A percentile compares a stretch with the other conserved stretches of the same genome.
Evolutionary conservation across 2,329 filamentous ascomycete genomes (phyloP).

Genomic region (Mycosphaerella sp.): DNA sequence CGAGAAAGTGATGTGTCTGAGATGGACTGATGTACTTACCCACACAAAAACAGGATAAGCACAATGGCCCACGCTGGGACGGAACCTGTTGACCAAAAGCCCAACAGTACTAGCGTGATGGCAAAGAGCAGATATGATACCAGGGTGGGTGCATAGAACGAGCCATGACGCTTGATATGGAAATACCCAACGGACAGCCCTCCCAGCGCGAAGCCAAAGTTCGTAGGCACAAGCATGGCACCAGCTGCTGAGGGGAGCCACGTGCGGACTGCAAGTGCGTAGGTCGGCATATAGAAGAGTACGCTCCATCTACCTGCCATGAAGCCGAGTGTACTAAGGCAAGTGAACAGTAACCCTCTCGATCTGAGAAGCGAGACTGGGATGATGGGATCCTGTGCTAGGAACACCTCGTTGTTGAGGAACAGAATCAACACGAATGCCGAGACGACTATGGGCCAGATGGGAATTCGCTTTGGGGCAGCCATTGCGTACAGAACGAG

Average conservation of each 20-base stretch:
- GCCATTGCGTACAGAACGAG: slow-evolving; percentile 66
- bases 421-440: slow-evolving; percentile 52
- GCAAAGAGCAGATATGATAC: slow-evolving; percentile 58
- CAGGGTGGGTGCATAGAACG: slow-evolving; percentile 55
- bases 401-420: slow-evolving; percentile 56
- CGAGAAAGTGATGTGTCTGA: no score
- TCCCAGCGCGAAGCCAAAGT: slow-evolving; percentile 69
- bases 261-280: slow-evolving; percentile 67
- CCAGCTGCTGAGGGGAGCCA: slow-evolving; percentile 66
- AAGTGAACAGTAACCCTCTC: slow-evolving; percentile 65
- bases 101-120: slow-evolving; percentile 52
- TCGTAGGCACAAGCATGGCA: slow-evolving; percentile 72
- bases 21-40: slow-evolving; percentile 30
- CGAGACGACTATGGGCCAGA: slow-evolving; percentile 56
- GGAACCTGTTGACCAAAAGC: slow-evolving; percentile 49
- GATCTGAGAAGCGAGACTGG: slow-evolving; percentile 64
- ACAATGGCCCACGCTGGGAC: slow-evolving; percentile 53
- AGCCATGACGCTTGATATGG: slow-evolving; percentile 66
- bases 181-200: slow-evolving; percentile 67
- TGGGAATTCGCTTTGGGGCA: slow-evolving; percentile 55
- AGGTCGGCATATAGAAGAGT: slow-evolving; percentile 74
- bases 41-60: slow-evolving; percentile 60
- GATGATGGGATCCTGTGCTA: slow-evolving; percentile 66
- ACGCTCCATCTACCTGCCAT: slow-evolving; percentile 78
- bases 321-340: slow-evolving; percentile 65